phyloP scores from a whole-genome alignment of 2,329 filamentous ascomycete genomes.

The Albifimbria verrucaria region DNA sequence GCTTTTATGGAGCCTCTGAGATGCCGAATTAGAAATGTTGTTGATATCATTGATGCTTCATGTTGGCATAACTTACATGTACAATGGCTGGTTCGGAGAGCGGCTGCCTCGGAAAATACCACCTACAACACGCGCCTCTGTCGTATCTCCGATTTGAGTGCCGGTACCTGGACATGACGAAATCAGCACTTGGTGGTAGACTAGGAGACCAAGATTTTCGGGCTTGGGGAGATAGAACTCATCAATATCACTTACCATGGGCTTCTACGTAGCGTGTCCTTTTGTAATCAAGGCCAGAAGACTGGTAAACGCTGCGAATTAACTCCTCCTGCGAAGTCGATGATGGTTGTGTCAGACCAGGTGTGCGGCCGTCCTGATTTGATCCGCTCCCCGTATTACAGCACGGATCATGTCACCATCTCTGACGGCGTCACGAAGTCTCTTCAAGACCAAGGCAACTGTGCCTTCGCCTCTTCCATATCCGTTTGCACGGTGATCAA shows the following conservation, averaged over 20 bases:
- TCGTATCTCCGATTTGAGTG: slow-evolving; percentile 10
- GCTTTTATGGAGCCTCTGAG: slow-evolving; percentile 17
- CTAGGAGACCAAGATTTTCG: background rate
- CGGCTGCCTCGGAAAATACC: background rate
- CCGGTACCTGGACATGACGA: slow-evolving; percentile 7
- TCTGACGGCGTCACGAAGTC: slow-evolving; percentile 40
- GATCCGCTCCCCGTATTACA: slow-evolving; percentile 24
- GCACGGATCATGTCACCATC: slow-evolving; percentile 35
- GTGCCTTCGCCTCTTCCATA: slow-evolving; percentile 25
- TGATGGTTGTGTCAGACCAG: slow-evolving; percentile 32
- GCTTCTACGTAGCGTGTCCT: slow-evolving; percentile 29
- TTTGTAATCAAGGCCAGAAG: slow-evolving; percentile 20
- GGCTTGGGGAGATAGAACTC: no score
- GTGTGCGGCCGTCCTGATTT: slow-evolving; percentile 38
- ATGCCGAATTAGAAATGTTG: background rate
- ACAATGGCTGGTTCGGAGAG: slow-evolving; percentile 6
- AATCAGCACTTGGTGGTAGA: background rate
- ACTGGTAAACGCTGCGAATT: slow-evolving; percentile 23
- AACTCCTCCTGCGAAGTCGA: slow-evolving; percentile 13
- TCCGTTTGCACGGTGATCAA: slow-evolving; percentile 27
- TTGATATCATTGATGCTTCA: background rate
- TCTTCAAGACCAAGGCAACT: slow-evolving; percentile 45
- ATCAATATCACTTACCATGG: slow-evolving; percentile 13
- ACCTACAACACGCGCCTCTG: slow-evolving; percentile 9
- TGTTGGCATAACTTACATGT: slow-evolving; percentile 2